Percentiles rank a stretch among this genome's conserved stretches.
These are phyloP conservation scores for Aspergillus bridgeri DNA, from an alignment of 495 filamentous ascomycete species.

Conservation along the genomic window DNA sequence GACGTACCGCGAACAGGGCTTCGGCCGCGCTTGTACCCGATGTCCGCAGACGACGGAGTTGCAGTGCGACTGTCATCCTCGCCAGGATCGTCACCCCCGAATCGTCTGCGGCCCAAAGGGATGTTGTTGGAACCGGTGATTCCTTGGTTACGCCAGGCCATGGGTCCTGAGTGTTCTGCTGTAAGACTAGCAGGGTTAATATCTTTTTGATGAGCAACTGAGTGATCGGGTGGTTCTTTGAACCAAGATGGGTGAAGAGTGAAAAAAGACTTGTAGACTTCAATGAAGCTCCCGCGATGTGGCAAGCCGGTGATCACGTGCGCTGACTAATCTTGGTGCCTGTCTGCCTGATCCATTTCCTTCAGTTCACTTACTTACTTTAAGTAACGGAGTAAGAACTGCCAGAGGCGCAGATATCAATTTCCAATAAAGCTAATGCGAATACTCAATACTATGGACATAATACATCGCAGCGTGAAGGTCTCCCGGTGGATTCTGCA, in stretches of 20 bases:
- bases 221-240: neutral
- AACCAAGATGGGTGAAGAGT: neutral
- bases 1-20: constrained; percentile 64
- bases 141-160: constrained; percentile 92
- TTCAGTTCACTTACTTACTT: too few relatives aligned
- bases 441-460: neutral
- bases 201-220: neutral
- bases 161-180: constrained; percentile 25
- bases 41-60: constrained; percentile 48
- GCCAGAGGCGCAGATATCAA: neutral
- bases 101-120: constrained; percentile 85
- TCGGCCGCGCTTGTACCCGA: constrained; percentile 66
- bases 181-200: neutral
- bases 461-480: neutral
- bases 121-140: constrained; percentile 99
- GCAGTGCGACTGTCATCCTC: constrained; percentile 59
- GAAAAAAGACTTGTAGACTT: neutral
- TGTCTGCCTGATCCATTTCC: neutral
- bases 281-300: constrained; percentile 9
- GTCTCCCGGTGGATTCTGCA: neutral
- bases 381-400: too few relatives aligned
- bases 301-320: constrained; percentile 20
- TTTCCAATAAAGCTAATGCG: neutral
- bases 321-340: constrained; percentile 13
- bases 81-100: constrained; percentile 62